Base-by-base conservation (phyloP, 306 rosid genomes). In the Ormosia emarginata region DNA sequence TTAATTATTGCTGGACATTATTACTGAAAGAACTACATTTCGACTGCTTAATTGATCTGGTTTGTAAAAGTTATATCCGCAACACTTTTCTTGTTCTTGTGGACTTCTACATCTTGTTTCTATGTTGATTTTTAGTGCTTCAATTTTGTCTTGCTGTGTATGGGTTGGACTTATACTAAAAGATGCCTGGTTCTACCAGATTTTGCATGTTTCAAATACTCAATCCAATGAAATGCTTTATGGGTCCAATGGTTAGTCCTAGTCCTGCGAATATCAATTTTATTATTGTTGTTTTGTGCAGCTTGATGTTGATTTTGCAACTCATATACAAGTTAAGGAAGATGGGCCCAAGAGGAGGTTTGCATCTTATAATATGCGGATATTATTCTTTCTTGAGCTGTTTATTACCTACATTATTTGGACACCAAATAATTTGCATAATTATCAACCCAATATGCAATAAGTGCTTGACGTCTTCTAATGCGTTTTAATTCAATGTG, bases 261-360 rank as follows among this genome's bases (percentile, higher is more conserved):
- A 58, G 47, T 74, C 71, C 75, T 62, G 72, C 40, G 0, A 78
- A 80, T 49, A 61, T 52, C 41, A 39, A 68, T 68, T 55, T 81
- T 53, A 39, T 32, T 81, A 47, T 59, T 70, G 37, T 69, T 77
- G 70, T 84, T 81, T 83, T 77, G 65, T 86, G 87, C 87, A 95
- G 99, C 89, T 83, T 77, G 93, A 87, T 78, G 82, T 86, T 74
- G 98, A 89, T 84, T 84, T 95, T 57, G 84, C 94, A 86, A 95
- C 99, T 63, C 98, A 58, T 79, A 81, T 95, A 80, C 93, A 84
- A 63, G 95, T 95, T 73, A 90, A 86, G 91, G 89, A 83, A 74
- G 99, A 95, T 84, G 99, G 99, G 50, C 94, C 98, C 39, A 89
- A 88, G 90, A 87, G 94, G 89, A 95, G 99, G 99, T 95, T 82